Base-by-base conservation (phyloP, 1,139 yeast genomes). In the Meyerozyma sp. region DNA sequence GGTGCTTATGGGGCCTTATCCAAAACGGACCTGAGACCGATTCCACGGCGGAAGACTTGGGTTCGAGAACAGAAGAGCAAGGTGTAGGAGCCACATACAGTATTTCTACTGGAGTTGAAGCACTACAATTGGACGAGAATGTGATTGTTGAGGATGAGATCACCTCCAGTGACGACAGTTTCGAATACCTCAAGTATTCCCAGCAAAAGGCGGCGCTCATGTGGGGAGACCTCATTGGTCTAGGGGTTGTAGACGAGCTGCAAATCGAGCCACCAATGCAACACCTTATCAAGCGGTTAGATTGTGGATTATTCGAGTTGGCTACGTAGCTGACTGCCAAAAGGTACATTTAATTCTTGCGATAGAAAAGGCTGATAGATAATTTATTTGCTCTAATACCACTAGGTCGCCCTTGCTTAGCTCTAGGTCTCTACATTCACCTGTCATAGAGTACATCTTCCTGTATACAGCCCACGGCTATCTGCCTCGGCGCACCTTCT, bases 1-100 rank as follows among this genome's bases (percentile, higher is more conserved):
- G 98, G 98, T 76, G 85, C 25, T 60, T 90, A 25, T 93, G 98
- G 98, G 98, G 96, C 0, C 73, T 93, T 44, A 79, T 93, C 38
- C 95, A 87, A 63, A 76, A 79, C 57, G 86, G 86, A 3, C 71
- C 74, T 2, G 41, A 7, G 80, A 79, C 8, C 14, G 51, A 50
- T 14, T 42, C 44, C 18, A 39, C 43, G 21, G 49, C 52, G 5
- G 56, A 49, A 9, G 47, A 52, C 7, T 52, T 54, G 13, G 49
- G 48, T 14, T 44, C 52, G 5, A 42, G 52, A 10, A 47, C 54
- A 5, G 70, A 66, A 49, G 56, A 52, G 11, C 47, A 49, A 39
- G 73, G 72, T 21, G 63, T 73, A 20, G 65, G 63, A 45, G 58
- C 74, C 45, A 70, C 71, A 5, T 73, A 70, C 51, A 67, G 61